These are phyloP conservation scores for Debaryomyces coudertii DNA, from an alignment of 1,139 yeast species.

Conservation along the genomic window DNA sequence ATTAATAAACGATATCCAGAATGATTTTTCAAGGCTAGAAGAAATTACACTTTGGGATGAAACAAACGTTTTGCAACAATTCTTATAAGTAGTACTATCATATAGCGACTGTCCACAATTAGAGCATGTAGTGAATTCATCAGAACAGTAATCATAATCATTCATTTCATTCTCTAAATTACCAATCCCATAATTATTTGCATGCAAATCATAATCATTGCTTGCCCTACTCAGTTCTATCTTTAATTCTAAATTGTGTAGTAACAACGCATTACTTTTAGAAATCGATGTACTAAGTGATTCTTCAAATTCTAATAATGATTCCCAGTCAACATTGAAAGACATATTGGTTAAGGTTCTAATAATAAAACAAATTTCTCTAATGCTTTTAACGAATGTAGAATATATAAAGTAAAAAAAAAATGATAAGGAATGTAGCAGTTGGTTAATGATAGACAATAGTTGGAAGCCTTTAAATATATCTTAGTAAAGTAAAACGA, in stretches of 20 bases:
- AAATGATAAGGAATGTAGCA: not conserved
- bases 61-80: conserved; percentile 24
- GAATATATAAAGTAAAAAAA: not conserved
- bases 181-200: conserved; percentile 1
- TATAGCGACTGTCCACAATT: conserved; percentile 28
- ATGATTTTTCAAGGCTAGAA: conserved; percentile 40
- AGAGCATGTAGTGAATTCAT: conserved; percentile 42
- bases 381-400: not conserved
- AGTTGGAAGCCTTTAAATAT: conserved; percentile 1
- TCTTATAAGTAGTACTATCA: conserved; percentile 15
- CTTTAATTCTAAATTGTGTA: conserved; percentile 35
- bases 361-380: not conserved
- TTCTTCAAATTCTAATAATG: conserved; percentile 48
- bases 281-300: conserved; percentile 32
- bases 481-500: not conserved
- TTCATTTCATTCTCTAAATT: conserved; percentile 15
- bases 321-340: conserved; percentile 33
- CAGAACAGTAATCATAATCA: conserved; percentile 31
- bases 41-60: conserved; percentile 19
- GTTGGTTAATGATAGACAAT: conserved; percentile 7
- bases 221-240: conserved; percentile 23
- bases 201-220: not conserved
- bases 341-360: not conserved
- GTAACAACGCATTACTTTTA: conserved; percentile 28
- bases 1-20: conserved; percentile 50